Evolutionary conservation across 1,139 yeast species (phyloP).

Genomic region (Zygotorulaspora mrakii): DNA sequence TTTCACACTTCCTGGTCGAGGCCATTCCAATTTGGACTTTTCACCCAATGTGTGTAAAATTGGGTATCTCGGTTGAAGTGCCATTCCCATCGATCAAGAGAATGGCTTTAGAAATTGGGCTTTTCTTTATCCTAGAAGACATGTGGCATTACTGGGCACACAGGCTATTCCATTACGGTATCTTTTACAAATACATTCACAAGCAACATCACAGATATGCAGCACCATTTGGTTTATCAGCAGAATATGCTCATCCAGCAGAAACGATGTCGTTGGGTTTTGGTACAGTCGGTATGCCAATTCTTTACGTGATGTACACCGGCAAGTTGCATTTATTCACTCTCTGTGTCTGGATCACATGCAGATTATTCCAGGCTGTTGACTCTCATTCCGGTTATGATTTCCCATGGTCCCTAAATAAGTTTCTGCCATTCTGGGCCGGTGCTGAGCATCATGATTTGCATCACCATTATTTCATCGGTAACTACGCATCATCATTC

Average conservation of each 20-base stretch:
- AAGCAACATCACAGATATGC: constrained; percentile 96
- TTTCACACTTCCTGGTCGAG: constrained; percentile 85
- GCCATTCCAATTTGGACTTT: constrained; percentile 95
- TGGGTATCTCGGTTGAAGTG: constrained; percentile 71
- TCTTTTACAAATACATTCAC: constrained; percentile 84
- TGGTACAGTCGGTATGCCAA: constrained; percentile 93
- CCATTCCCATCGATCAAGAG: constrained; percentile 71
- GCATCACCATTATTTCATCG: constrained; percentile 89
- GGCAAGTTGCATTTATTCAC: constrained; percentile 77
- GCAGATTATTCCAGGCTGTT: constrained; percentile 88
- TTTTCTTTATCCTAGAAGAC: constrained; percentile 84
- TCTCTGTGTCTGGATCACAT: constrained; percentile 78
- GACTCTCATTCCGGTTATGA: constrained; percentile 97
- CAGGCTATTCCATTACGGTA: constrained; percentile 79
- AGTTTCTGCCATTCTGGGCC: constrained; percentile 92
- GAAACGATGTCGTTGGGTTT: constrained; percentile 88
- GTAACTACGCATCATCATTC: constrained; percentile 89
- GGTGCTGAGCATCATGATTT: constrained; percentile 98
- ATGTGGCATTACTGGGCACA: constrained; percentile 97
- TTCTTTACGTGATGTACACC: constrained; percentile 62
- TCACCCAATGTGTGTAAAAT: constrained; percentile 78
- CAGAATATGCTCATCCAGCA: constrained; percentile 94
- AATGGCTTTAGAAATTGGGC: constrained; percentile 59
- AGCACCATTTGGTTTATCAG: constrained; percentile 94
- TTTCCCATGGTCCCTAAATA: constrained; percentile 92